Base-by-base conservation (phyloP, 2,329 filamentous ascomycete genomes). In the Anthostomella pinea region DNA sequence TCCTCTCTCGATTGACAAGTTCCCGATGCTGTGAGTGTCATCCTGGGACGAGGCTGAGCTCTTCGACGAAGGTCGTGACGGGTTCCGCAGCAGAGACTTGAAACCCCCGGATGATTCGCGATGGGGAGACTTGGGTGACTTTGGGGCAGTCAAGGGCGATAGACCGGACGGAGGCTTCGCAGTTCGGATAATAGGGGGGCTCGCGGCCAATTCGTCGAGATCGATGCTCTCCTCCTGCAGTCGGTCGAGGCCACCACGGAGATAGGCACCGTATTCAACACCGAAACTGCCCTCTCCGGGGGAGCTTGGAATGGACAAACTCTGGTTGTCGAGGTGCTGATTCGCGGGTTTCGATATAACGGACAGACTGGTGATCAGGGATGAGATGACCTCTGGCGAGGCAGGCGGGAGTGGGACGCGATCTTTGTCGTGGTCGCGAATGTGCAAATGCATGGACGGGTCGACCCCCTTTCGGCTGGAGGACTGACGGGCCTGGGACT, bases 81-180 rank as follows among this genome's bases (percentile, higher is more conserved):
- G 69, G 51, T 59, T 68, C 46, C 78, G 72, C 29, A 86, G 66
- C 26, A 85, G 73, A 26, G 74, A 77, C 52, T 73, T 77, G 27
- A 86, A 57, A 9, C 77, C 75, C 26, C 64, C 63, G 2, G 58
- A 52, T 22, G 66, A 60, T 19, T 76, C 75, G 42, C 69, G 69
- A 33, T 64, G 64, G 14, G 72, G 68, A 18, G 68, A 78, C 35
- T 65, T 80, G 40, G 73, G 68, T 19, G 68, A 78, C 35, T 65
- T 80, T 39, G 73, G 73, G 1, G 81, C 77, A n/a, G 83, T 88
- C 33, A 86, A 65, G 13, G 81, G 66, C 17, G 85, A 89, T 52
- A 81, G 79, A 35, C 85, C 86, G 33, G 85, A 87, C 1, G 86
- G 86, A 6, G 83, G 84, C 60, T 90, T 90, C 20, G 87, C 79